Base-by-base conservation (phyloP, 2,329 filamentous ascomycete genomes). In the Trichoderma atrobrunneum region DNA sequence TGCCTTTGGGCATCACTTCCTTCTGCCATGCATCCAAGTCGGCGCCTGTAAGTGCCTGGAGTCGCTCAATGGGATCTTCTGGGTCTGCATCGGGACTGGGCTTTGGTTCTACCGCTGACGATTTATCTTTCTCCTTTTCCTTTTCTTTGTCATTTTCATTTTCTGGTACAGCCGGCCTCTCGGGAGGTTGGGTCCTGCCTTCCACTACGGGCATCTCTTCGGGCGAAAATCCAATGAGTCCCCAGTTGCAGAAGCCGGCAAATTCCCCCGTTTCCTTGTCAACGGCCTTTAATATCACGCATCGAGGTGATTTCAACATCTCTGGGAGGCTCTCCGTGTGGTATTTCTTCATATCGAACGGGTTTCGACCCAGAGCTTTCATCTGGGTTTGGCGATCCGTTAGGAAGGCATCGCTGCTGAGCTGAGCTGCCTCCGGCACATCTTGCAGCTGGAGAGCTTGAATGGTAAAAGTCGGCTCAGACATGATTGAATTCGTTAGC, bases 341-440 rank as follows among this genome's bases (percentile, higher is more conserved):
- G 12, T 77, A 76, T 7, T 76, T 73, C 2, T 76, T 76, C 68
- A 81, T 80, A 12, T 76, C 74, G 61, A 77, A 79, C 4, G 79
- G 76, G 28, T 75, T 73, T 59, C 77, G 74, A 68, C 77, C 75
- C 43, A 77, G 74, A 7, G 75, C 77, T 71, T 83, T 83, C 77
- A 82, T 80, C 74, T 80, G 75, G 2, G 81, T 82, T 57, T 83
- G 79, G 21, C 79, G 76, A 69, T 82, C 81, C 11, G 71, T 71
- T 30, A 75, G 72, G 51, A 82, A 83, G 10, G 79, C 76, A 36
- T 77, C 74, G 26, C 75, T 75, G 48, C 75, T 72, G 62, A 82
- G 76, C 51, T 77, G 74, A 11, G 78, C 77, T 34, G 80, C 74
- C 21, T 72, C 74, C 12, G 79, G 75, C 32, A 81, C 76, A 70